phyloP scores from a whole-genome alignment of 495 filamentous ascomycete species.

The Margaritispora aquatica region DNA sequence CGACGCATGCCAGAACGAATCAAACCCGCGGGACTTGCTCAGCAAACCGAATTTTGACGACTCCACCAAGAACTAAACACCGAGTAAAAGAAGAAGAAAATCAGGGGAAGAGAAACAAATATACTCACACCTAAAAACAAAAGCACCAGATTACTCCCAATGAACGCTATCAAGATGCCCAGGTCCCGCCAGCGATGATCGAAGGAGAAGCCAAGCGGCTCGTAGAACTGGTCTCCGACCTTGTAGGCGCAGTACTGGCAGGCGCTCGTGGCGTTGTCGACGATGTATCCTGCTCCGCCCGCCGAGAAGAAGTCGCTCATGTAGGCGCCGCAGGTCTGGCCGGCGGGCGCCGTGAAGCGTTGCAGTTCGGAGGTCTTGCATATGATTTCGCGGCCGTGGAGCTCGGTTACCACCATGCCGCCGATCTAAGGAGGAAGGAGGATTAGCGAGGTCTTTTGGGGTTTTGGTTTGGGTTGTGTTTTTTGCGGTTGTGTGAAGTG shows the following conservation, averaged over 20 bases:
- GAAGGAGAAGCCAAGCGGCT: slow-evolving; percentile 55
- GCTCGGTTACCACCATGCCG: slow-evolving; percentile 58
- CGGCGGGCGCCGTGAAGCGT: slow-evolving; percentile 43
- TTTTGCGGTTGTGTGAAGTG: background rate
- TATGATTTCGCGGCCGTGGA: slow-evolving; percentile 47
- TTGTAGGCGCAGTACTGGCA: slow-evolving; percentile 77
- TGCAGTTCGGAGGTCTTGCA: slow-evolving; percentile 58
- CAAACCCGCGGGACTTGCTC: no score
- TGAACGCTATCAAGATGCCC: slow-evolving; percentile 67
- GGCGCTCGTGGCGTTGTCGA: slow-evolving; percentile 50
- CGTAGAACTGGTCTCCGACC: slow-evolving; percentile 73
- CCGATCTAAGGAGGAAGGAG: slow-evolving; percentile 37
- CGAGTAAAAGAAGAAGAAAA: no score
- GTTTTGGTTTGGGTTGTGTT: background rate
- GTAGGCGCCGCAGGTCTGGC: slow-evolving; percentile 60
- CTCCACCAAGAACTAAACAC: no score
- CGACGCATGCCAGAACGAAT: no score
- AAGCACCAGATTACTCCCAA: slow-evolving; percentile 71
- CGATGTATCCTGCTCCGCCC: slow-evolving; percentile 63
- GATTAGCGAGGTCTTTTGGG: background rate
- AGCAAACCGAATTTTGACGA: no score
- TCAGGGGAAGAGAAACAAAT: no score
- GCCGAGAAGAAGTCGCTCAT: slow-evolving; percentile 60
- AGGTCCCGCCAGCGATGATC: slow-evolving; percentile 70
- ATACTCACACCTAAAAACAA: slow-evolving; percentile 63